Percentiles rank a stretch among this genome's conserved stretches.
These are phyloP conservation scores for Suhomyces kilbournensis DNA, from an alignment of 805 yeast genomes.

Conservation along the genomic window DNA sequence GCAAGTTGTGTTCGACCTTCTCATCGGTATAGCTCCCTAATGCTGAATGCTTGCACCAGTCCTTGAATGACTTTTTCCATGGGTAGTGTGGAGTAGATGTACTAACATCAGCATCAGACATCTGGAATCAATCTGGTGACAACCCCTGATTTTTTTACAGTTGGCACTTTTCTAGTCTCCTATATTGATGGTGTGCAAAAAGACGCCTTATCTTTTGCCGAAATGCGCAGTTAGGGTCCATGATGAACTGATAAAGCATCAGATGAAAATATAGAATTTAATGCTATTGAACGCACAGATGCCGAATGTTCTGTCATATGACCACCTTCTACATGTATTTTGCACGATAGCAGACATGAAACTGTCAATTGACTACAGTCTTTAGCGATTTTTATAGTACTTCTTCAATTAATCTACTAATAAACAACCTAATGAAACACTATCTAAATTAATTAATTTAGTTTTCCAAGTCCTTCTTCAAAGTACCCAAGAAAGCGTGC, in stretches of 20 bases:
- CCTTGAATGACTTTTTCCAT: constrained; percentile 13
- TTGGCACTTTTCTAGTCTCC: neutral
- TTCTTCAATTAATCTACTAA: constrained; percentile 1
- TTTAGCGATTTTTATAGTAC: neutral
- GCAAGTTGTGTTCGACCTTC: constrained; percentile 38
- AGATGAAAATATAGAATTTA: no score
- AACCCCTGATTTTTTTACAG: no score
- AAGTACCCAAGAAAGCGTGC: constrained; percentile 99
- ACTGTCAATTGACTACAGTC: neutral
- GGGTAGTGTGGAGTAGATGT: neutral
- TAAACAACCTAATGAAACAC: neutral
- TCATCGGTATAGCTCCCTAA: constrained; percentile 18
- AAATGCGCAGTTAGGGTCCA: neutral
- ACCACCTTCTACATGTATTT: no score
- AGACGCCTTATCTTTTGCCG: neutral
- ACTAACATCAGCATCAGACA: neutral
- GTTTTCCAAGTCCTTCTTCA: constrained; percentile 89
- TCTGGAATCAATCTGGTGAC: no score
- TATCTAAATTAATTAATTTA: constrained; percentile 10
- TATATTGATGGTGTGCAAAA: no score
- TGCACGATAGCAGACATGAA: no score
- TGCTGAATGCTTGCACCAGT: constrained; percentile 31
- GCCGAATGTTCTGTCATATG: no score
- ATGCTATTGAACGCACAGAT: no score
- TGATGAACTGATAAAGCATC: no score